Evolutionary conservation across 148 eudicot genomes (phyloP).

Genomic region (Linanthus parryae): DNA sequence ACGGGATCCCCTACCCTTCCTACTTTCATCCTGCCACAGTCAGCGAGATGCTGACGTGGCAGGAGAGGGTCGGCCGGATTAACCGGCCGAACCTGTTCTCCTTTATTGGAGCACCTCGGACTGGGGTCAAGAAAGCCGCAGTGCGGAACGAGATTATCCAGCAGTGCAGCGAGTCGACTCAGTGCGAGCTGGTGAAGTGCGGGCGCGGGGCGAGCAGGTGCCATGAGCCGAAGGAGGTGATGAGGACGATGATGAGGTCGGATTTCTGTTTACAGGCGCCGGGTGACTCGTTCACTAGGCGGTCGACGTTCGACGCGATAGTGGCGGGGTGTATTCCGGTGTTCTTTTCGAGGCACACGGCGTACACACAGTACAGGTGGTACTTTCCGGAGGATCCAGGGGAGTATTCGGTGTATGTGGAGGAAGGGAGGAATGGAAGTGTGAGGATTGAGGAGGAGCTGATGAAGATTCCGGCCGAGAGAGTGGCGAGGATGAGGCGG

Average conservation of each 20-base stretch:
- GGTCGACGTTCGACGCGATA: constrained; percentile 19
- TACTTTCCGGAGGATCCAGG: constrained; percentile 41
- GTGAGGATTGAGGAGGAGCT: constrained; percentile 10
- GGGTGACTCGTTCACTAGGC: constrained; percentile 15
- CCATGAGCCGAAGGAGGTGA: constrained; percentile 3
- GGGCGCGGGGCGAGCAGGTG: constrained; percentile 3
- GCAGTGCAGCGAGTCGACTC: constrained; percentile 5
- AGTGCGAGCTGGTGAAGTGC: constrained; percentile 10
- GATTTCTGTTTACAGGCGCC: constrained; percentile 18
- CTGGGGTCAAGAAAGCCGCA: not conserved
- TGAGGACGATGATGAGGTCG: not conserved
- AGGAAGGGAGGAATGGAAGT: not conserved
- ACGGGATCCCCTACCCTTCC: constrained; percentile 17
- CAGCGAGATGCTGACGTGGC: constrained; percentile 7
- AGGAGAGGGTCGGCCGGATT: not conserved
- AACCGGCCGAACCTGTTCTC: constrained; percentile 17
- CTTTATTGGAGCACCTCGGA: constrained; percentile 14
- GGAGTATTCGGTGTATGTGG: constrained; percentile 49
- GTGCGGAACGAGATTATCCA: constrained; percentile 2
- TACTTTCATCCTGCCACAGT: constrained; percentile 13
- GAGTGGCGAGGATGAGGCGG: constrained; percentile 9
- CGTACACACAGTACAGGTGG: constrained; percentile 15
- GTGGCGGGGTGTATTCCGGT: constrained; percentile 17
- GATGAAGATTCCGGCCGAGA: not conserved
- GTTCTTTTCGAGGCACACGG: constrained; percentile 16